A percentile compares a stretch with the other conserved stretches of the same genome.
Conservation (phyloP, 2,329 filamentous ascomycete species). For the Blastomyces percursus region DNA sequence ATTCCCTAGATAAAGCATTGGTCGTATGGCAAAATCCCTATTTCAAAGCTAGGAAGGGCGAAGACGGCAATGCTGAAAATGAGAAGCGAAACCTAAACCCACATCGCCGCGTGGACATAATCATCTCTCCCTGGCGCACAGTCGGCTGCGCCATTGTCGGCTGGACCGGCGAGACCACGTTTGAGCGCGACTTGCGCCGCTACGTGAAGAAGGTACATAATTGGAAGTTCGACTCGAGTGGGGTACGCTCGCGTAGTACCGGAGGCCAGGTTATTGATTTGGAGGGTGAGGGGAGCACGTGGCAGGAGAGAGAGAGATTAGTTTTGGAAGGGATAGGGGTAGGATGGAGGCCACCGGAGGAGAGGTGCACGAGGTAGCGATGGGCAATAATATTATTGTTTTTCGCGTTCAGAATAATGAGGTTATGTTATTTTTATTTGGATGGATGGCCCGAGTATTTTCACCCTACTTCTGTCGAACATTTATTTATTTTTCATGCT, state of each 20-base stretch:
- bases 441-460: neutral
- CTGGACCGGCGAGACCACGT: conserved; percentile 83
- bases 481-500: neutral
- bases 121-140: conserved; percentile 78
- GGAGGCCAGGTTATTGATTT: conserved; percentile 61
- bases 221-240: conserved; percentile 87
- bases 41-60: conserved; percentile 30
- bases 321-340: conserved; percentile 70
- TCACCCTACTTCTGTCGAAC: neutral
- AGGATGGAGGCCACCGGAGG: conserved; percentile 52
- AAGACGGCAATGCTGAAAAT: conserved; percentile 24
- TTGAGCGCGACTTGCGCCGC: conserved; percentile 70
- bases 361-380: conserved; percentile 55
- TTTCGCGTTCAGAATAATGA: neutral
- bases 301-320: conserved; percentile 62
- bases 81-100: conserved; percentile 55
- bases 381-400: neutral
- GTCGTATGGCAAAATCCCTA: conserved; percentile 77
- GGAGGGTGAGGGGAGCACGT: conserved; percentile 44
- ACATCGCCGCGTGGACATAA: conserved; percentile 84
- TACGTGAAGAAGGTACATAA: conserved; percentile 62
- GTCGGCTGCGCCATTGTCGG: conserved; percentile 78
- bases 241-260: conserved; percentile 56
- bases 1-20: conserved; percentile 81
- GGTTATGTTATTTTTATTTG: neutral